These are phyloP conservation scores for Plectosphaerella plurivora DNA, from an alignment of 2,329 filamentous ascomycete genomes.

Conservation along the genomic window DNA sequence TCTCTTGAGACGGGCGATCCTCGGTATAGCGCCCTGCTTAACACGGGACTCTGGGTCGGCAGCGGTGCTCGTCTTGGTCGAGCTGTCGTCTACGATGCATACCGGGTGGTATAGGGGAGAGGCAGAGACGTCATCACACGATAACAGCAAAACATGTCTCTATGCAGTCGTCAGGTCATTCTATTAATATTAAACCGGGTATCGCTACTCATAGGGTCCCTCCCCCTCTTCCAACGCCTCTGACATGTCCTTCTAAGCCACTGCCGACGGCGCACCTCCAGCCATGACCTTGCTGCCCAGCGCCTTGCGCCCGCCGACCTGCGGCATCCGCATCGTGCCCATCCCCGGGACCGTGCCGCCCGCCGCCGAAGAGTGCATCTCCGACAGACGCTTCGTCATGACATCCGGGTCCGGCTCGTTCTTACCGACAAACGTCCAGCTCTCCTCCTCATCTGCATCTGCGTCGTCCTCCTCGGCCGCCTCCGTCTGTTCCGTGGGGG, in stretches of 20 bases:
- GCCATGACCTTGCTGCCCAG: background rate
- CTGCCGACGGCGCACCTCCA: background rate
- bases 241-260: background rate
- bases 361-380: constrained; percentile 5
- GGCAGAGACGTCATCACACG: background rate
- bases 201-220: background rate
- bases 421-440: constrained; percentile 83
- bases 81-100: constrained; percentile 9
- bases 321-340: background rate
- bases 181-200: background rate
- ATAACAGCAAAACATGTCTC: background rate
- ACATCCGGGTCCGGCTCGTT: constrained; percentile 42
- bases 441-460: constrained; percentile 58
- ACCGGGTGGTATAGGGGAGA: constrained; percentile 4
- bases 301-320: background rate
- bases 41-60: constrained; percentile 45
- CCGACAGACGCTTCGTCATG: constrained; percentile 31
- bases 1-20: constrained; percentile 46
- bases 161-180: background rate
- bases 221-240: background rate
- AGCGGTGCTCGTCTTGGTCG: constrained; percentile 35
- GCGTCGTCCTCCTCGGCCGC: constrained; percentile 43
- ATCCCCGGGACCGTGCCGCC: background rate
- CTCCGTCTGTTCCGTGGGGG: constrained; percentile 18
- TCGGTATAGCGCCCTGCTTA: constrained; percentile 42